phyloP scores from a whole-genome alignment of 177 flowering plant genomes.

The Tripterygium wilfordii region DNA sequence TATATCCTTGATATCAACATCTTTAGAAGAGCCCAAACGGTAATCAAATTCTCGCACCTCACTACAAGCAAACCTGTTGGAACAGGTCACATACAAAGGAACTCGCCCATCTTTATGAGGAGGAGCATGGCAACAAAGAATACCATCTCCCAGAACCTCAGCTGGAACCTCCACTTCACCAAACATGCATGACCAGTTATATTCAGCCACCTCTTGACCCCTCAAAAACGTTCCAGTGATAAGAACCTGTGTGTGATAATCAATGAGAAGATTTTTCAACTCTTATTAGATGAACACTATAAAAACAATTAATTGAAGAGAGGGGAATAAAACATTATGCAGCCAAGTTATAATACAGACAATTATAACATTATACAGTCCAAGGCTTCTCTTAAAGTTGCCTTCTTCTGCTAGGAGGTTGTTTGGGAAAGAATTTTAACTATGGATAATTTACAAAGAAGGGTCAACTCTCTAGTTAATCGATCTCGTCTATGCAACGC shows the following conservation, averaged over 20 bases:
- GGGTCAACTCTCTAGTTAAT: no score
- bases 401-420: no score
- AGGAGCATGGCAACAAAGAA: slow-evolving; percentile 76
- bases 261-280: no score
- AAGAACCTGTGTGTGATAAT: slow-evolving; percentile 56
- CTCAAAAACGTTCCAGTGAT: slow-evolving; percentile 70
- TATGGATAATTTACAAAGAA: no score
- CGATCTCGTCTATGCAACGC: no score
- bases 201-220: slow-evolving; percentile 32
- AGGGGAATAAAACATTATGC: no score
- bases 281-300: no score
- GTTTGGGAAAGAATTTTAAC: no score
- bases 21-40: slow-evolving; percentile 19
- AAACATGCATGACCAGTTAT: slow-evolving; percentile 93
- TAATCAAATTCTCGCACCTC: slow-evolving; percentile 95
- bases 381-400: no score
- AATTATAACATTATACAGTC: no score
- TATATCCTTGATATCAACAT: slow-evolving; percentile 28
- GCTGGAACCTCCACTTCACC: slow-evolving; percentile 96
- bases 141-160: slow-evolving; percentile 65
- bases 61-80: slow-evolving; percentile 93
- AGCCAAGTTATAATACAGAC: no score
- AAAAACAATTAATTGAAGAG: no score
- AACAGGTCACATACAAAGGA: slow-evolving; percentile 82
- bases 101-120: slow-evolving; percentile 54